Evolutionary conservation across 192 early-diverging fungal genomes (phyloP).

Genomic region (Entophlyctis luteolus): DNA sequence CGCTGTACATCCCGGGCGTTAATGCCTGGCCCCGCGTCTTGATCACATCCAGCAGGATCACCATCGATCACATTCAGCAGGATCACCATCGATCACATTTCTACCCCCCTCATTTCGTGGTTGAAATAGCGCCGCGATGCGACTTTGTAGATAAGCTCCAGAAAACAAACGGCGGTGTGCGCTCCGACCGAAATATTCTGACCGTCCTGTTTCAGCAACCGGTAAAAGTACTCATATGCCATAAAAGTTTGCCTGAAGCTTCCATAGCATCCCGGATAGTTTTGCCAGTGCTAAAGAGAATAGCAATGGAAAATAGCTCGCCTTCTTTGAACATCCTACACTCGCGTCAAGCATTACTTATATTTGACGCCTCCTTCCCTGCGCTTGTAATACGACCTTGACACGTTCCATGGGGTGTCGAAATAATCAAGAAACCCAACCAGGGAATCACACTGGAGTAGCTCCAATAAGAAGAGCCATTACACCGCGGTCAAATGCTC

Average conservation of each 20-base stretch:
- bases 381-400: slow-evolving; percentile 79
- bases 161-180: slow-evolving; percentile 89
- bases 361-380: slow-evolving; percentile 65
- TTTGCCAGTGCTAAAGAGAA: too few relatives aligned
- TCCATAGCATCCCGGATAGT: too few relatives aligned
- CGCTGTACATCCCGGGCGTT: slow-evolving; percentile 81
- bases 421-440: slow-evolving; percentile 77
- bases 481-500: slow-evolving; percentile 94
- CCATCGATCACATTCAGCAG: slow-evolving; percentile 84
- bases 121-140: neutral
- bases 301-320: neutral
- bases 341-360: slow-evolving; percentile 91
- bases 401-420: slow-evolving; percentile 18
- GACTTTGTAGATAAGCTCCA: slow-evolving; percentile 50
- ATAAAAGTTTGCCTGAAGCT: slow-evolving; percentile 36
- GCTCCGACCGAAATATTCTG: slow-evolving; percentile 64
- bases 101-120: slow-evolving; percentile 68
- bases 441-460: slow-evolving; percentile 94
- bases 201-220: slow-evolving; percentile 62
- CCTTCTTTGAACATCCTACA: slow-evolving; percentile 75
- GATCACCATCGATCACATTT: slow-evolving; percentile 95
- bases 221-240: slow-evolving; percentile 74
- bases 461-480: slow-evolving; percentile 85
- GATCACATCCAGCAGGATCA: slow-evolving; percentile 85
- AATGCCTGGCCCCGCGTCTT: slow-evolving; percentile 85